These are phyloP conservation scores for Macadamia integrifolia DNA, from an alignment of 164 flowering plant genomes.

Conservation along the genomic window DNA sequence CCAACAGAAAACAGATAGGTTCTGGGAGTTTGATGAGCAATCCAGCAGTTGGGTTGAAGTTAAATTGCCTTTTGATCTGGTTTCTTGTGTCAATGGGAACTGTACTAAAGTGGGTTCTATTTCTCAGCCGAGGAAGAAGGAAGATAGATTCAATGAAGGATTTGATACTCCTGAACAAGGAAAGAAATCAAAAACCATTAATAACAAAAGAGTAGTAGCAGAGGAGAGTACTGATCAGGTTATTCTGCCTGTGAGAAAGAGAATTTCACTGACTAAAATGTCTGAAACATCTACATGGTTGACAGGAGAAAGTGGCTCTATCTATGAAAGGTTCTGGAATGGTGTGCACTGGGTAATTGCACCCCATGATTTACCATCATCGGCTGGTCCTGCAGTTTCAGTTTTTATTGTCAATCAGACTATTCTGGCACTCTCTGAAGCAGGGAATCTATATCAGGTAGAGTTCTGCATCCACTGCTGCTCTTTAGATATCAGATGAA, in stretches of 20 bases:
- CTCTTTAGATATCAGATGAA: background rate
- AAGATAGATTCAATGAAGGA: constrained; percentile 5
- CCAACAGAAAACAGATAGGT: constrained; percentile 57
- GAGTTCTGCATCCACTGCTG: constrained; percentile 1
- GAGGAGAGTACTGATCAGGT: constrained; percentile 16
- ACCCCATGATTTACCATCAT: constrained; percentile 63
- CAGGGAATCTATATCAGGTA: constrained; percentile 75
- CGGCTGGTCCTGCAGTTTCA: constrained; percentile 51
- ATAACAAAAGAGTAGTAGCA: constrained; percentile 8
- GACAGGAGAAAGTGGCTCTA: constrained; percentile 78
- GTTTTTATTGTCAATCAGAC: constrained; percentile 62
- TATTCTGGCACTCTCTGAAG: constrained; percentile 62
- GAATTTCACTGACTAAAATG: constrained; percentile 62
- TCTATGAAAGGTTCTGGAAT: constrained; percentile 93
- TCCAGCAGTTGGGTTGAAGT: constrained; percentile 67
- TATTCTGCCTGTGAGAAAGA: constrained; percentile 45
- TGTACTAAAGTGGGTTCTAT: constrained; percentile 60
- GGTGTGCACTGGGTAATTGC: constrained; percentile 88
- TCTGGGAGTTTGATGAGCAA: constrained; percentile 63
- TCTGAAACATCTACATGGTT: constrained; percentile 72
- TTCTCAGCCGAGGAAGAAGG: constrained; percentile 13
- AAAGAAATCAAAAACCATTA: constrained; percentile 14
- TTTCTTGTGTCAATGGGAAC: constrained; percentile 53
- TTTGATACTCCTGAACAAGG: constrained; percentile 5
- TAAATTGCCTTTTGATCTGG: constrained; percentile 61